A percentile compares a stretch with the other conserved stretches of the same genome.
Evolutionary conservation across 2,329 filamentous ascomycete species (phyloP).

Genomic region (Pestalotiopsis sp.): DNA sequence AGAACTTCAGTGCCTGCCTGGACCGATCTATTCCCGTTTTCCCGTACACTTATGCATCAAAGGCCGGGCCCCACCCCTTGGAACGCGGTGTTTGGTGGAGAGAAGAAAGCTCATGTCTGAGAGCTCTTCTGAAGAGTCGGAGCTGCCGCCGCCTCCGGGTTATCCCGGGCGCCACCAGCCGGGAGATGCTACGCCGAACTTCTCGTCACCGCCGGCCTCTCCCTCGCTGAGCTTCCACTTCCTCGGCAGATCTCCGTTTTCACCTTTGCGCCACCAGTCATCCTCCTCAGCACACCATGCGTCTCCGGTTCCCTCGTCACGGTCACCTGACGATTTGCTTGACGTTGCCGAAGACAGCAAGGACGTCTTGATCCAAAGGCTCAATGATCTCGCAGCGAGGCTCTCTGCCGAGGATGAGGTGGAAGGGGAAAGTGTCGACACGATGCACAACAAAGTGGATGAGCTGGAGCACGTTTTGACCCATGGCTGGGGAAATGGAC

Average conservation of each 20-base stretch:
- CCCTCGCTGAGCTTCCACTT: conserved; percentile 28
- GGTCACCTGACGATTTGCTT: conserved; percentile 22
- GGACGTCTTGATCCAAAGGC: conserved; percentile 48
- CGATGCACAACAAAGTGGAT: conserved; percentile 43
- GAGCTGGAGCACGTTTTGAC: conserved; percentile 40
- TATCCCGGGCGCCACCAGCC: conserved; percentile 18
- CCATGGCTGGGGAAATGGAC: conserved; percentile 15
- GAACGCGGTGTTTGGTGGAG: neutral
- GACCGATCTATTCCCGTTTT: neutral
- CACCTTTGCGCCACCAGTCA: conserved; percentile 25
- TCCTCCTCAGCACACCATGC: conserved; percentile 22
- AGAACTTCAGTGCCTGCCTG: neutral
- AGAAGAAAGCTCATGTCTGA: conserved; percentile 5
- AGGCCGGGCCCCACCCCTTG: neutral
- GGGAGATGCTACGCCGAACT: conserved; percentile 21
- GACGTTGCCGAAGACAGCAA: conserved; percentile 37
- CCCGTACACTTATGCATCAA: neutral
- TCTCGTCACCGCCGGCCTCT: conserved; percentile 25
- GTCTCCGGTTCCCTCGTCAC: conserved; percentile 24
- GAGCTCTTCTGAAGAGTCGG: conserved; percentile 8
- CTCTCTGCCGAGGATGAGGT: conserved; percentile 25
- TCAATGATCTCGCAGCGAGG: conserved; percentile 30
- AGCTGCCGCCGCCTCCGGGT: conserved; percentile 23
- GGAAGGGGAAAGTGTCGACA: conserved; percentile 32
- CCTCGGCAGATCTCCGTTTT: conserved; percentile 30